phyloP scores from a whole-genome alignment of 2,329 filamentous ascomycete genomes.

The Fusarium ramigenum region DNA sequence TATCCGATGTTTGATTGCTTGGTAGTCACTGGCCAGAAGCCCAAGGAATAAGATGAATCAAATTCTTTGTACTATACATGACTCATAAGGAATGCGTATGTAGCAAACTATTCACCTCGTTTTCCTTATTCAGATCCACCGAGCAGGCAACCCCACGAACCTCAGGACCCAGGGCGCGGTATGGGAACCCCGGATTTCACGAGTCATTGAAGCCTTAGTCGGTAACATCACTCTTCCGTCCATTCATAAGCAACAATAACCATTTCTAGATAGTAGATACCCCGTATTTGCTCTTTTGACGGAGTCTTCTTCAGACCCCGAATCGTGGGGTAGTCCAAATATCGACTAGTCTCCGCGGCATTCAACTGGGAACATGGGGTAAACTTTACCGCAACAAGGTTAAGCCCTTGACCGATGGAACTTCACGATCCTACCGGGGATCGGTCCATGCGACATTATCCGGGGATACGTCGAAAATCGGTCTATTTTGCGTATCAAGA shows the following conservation, averaged over 20 bases:
- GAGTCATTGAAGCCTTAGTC: not conserved
- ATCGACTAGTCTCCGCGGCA: constrained; percentile 15
- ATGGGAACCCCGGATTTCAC: not conserved
- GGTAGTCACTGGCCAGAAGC: constrained; percentile 45
- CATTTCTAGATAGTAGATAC: accelerated
- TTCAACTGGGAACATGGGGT: not conserved
- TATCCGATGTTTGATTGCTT: constrained; percentile 47
- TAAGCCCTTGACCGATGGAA: not conserved
- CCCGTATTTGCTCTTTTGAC: not conserved
- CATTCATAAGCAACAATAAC: accelerated
- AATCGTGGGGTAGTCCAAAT: constrained; percentile 1
- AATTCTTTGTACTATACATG: accelerated
- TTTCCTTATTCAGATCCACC: not conserved
- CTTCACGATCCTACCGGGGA: not conserved
- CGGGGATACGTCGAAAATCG: not conserved
- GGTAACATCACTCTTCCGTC: accelerated
- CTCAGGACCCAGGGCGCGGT: not conserved
- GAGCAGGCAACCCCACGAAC: too few species aligned
- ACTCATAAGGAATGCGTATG: accelerated
- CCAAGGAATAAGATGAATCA: not conserved
- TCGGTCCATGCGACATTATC: not conserved
- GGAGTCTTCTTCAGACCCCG: not conserved
- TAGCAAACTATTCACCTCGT: accelerated
- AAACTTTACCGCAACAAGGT: not conserved
- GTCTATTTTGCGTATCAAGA: not conserved